Conservation (phyloP, 345 rosid genomes). For the Gossypium longicalyx region DNA sequence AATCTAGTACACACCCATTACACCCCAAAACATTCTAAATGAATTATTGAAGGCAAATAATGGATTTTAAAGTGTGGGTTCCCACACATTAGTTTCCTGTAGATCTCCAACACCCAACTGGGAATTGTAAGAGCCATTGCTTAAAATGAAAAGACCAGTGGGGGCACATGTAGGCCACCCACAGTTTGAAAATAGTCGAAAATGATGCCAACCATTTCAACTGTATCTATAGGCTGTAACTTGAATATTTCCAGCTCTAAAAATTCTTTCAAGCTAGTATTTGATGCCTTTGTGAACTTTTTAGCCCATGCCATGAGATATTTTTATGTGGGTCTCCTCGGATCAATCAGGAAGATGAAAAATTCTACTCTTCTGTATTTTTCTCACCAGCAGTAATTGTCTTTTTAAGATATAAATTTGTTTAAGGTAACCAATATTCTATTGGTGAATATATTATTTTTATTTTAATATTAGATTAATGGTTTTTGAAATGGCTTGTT, state of each 20-base stretch:
- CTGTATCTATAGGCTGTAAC: slow-evolving; percentile 1
- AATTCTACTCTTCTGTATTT: no score
- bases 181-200: background rate
- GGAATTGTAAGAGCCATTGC: background rate
- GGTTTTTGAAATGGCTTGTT: no score
- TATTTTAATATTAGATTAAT: no score
- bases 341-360: background rate
- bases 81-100: slow-evolving; percentile 19
- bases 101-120: slow-evolving; percentile 17
- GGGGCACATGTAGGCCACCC: slow-evolving; percentile 30
- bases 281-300: background rate
- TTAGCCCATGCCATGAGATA: background rate
- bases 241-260: background rate
- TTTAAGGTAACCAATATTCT: no score
- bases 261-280: slow-evolving; percentile 7
- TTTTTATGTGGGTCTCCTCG: background rate
- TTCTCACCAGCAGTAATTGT: no score
- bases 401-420: no score
- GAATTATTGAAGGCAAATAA: slow-evolving; percentile 21
- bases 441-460: no score
- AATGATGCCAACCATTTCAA: slow-evolving; percentile 13
- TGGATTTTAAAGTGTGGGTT: slow-evolving; percentile 24
- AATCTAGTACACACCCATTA: background rate
- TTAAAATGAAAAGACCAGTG: background rate
- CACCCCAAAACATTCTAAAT: background rate